phyloP scores from a whole-genome alignment of 208 protist species.

The Trypanosoma scelopori region DNA sequence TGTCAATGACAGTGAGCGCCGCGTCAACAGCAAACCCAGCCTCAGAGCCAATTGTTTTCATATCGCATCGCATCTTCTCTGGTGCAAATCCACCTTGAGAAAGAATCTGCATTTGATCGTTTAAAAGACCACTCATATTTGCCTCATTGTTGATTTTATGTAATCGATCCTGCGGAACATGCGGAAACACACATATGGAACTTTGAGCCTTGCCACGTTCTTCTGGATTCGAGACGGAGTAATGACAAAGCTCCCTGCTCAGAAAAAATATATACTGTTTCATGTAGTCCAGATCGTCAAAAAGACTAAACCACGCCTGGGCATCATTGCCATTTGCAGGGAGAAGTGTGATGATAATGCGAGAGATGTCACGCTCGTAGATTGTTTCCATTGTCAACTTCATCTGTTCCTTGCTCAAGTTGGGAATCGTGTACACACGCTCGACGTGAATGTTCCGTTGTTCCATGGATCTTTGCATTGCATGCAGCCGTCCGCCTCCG shows the following conservation, averaged over 20 bases:
- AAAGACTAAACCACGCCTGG: slow-evolving; percentile 63
- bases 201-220: slow-evolving; percentile 60
- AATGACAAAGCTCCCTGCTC: slow-evolving; percentile 61
- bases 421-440: slow-evolving; percentile 44
- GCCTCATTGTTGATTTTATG: slow-evolving; percentile 41
- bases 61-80: slow-evolving; percentile 47
- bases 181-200: slow-evolving; percentile 78
- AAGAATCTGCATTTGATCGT: slow-evolving; percentile 45
- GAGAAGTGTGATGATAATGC: slow-evolving; percentile 52
- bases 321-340: slow-evolving; percentile 47
- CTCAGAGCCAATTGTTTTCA: slow-evolving; percentile 35
- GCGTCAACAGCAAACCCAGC: slow-evolving; percentile 77
- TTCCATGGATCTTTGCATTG: slow-evolving; percentile 50
- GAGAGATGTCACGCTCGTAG: slow-evolving; percentile 65
- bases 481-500: slow-evolving; percentile 41
- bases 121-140: slow-evolving; percentile 27
- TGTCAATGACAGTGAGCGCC: slow-evolving; percentile 62
- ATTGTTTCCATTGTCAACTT: slow-evolving; percentile 53
- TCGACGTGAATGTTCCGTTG: slow-evolving; percentile 76
- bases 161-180: slow-evolving; percentile 38
- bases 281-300: slow-evolving; percentile 54
- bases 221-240: slow-evolving; percentile 32
- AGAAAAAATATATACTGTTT: slow-evolving; percentile 82
- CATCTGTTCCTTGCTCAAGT: slow-evolving; percentile 34
- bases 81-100: slow-evolving; percentile 62